phyloP scores from a whole-genome alignment of 305 asterid species.

The Lippia alba region DNA sequence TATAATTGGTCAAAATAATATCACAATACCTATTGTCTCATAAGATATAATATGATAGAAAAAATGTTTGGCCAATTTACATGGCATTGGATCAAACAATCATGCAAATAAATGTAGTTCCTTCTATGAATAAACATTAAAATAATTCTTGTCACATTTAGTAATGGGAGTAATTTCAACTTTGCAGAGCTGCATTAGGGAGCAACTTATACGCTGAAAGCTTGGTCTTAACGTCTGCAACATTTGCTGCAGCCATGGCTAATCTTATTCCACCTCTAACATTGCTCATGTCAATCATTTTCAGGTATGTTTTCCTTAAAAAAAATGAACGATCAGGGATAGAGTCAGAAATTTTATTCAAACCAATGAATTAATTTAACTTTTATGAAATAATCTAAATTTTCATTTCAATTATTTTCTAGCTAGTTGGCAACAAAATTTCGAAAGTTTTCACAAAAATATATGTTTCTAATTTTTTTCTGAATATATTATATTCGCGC shows the following conservation, averaged over 20 bases:
- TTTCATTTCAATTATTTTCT: too few relatives aligned
- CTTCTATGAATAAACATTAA: background rate
- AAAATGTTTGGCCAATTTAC: too few relatives aligned
- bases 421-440: too few relatives aligned
- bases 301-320: slow-evolving; percentile 28
- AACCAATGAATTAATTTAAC: too few relatives aligned
- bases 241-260: slow-evolving; percentile 43
- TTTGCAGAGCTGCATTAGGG: slow-evolving; percentile 39
- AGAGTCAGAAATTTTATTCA: too few relatives aligned
- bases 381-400: too few relatives aligned
- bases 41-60: background rate
- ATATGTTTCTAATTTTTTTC: too few relatives aligned
- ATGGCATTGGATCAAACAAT: background rate
- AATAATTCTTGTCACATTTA: background rate
- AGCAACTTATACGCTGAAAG: slow-evolving; percentile 45
- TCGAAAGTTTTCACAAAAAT: too few relatives aligned
- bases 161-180: background rate
- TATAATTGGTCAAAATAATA: too few relatives aligned
- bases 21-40: background rate
- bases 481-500: too few relatives aligned
- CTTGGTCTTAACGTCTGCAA: slow-evolving; percentile 41
- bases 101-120: background rate
- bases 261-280: slow-evolving; percentile 46
- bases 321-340: background rate
- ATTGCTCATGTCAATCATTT: slow-evolving; percentile 35